These are phyloP conservation scores for Botrytis cinerea DNA, from an alignment of 2,329 filamentous ascomycete genomes.

Conservation along the genomic window DNA sequence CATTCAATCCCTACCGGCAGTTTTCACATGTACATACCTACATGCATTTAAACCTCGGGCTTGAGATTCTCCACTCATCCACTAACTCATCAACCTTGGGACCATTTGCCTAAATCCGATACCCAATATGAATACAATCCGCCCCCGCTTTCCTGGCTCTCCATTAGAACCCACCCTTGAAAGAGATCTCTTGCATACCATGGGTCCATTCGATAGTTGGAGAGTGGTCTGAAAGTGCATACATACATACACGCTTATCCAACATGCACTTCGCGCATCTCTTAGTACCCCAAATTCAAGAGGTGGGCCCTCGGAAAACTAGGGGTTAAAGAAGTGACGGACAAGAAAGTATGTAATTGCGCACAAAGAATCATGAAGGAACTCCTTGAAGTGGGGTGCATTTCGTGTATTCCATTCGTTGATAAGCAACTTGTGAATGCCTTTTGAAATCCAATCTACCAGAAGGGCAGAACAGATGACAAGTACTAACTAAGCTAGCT, in stretches of 20 bases:
- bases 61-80: background rate
- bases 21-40: background rate
- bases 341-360: background rate
- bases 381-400: background rate
- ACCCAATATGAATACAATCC: background rate
- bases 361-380: background rate
- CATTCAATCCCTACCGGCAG: background rate
- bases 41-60: background rate
- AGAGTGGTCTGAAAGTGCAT: background rate
- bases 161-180: background rate
- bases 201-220: background rate
- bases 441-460: background rate
- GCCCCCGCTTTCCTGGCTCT: background rate
- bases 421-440: slow-evolving; percentile 21
- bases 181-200: background rate
- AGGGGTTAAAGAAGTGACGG: background rate
- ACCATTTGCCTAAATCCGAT: background rate
- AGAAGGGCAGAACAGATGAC: slow-evolving; percentile 11
- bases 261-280: background rate
- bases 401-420: slow-evolving; percentile 23
- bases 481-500: slow-evolving; percentile 17
- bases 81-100: background rate
- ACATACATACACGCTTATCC: background rate
- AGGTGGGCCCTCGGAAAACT: background rate
- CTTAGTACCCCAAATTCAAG: background rate